These are phyloP conservation scores for Stephania japonica DNA, from an alignment of 164 flowering plant genomes.

Conservation along the genomic window DNA sequence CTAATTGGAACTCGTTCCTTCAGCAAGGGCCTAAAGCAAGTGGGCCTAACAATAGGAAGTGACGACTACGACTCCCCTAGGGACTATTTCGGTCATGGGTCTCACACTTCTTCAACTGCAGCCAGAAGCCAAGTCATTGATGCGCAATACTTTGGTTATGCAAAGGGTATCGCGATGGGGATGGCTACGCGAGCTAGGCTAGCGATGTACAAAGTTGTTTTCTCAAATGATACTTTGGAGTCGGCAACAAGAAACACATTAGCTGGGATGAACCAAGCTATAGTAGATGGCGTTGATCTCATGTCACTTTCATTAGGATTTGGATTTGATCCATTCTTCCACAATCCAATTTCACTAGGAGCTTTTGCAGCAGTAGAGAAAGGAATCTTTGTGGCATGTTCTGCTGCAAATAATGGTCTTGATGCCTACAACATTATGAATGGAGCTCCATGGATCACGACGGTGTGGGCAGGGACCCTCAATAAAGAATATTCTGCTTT, in stretches of 20 bases:
- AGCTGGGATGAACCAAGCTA: constrained; percentile 43
- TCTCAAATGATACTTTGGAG: neutral
- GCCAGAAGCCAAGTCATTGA: constrained; percentile 19
- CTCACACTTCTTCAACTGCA: constrained; percentile 38
- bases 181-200: constrained; percentile 29
- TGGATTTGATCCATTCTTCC: constrained; percentile 12
- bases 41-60: constrained; percentile 11
- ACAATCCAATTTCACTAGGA: constrained; percentile 31
- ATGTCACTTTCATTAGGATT: constrained; percentile 39
- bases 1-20: constrained; percentile 39
- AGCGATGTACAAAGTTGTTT: constrained; percentile 24
- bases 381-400: constrained; percentile 34
- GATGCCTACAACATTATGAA: constrained; percentile 18
- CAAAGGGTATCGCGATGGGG: constrained; percentile 35
- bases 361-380: constrained; percentile 40
- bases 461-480: constrained; percentile 37
- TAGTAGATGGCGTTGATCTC: constrained; percentile 40
- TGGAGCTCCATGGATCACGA: constrained; percentile 32
- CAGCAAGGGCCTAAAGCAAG: constrained; percentile 26
- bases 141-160: constrained; percentile 32
- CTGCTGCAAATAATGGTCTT: constrained; percentile 36
- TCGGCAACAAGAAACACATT: constrained; percentile 25
- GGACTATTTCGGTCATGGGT: constrained; percentile 36
- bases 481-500: constrained; percentile 19
- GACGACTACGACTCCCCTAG: constrained; percentile 39